Percentiles rank a stretch among this genome's conserved stretches.
Evolutionary conservation across 148 eudicot genomes (phyloP).

Genomic region (Beta vulgaris): DNA sequence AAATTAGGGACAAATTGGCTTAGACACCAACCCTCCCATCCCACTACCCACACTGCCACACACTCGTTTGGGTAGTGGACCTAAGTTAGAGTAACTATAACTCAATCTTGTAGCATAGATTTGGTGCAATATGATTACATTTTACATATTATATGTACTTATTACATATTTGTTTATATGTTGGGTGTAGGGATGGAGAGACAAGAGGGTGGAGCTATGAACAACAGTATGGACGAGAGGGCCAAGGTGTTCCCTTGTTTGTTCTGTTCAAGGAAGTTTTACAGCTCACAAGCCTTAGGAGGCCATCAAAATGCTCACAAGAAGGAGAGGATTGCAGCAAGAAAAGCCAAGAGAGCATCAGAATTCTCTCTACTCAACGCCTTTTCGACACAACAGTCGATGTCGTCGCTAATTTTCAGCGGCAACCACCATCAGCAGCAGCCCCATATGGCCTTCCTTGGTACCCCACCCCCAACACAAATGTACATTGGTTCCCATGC

Average conservation of each 20-base stretch:
- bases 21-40: background rate
- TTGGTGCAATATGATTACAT: background rate
- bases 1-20: background rate
- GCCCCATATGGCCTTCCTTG: conserved; percentile 37
- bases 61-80: too few relatives aligned
- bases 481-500: conserved; percentile 57
- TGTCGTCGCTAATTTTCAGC: conserved; percentile 37
- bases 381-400: conserved; percentile 25
- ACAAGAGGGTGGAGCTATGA: conserved; percentile 24
- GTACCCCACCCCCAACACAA: conserved; percentile 33
- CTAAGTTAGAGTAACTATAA: background rate
- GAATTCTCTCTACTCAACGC: conserved; percentile 28
- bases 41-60: too few relatives aligned
- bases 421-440: conserved; percentile 45
- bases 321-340: conserved; percentile 75
- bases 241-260: conserved; percentile 66
- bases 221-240: conserved; percentile 23
- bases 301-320: conserved; percentile 99
- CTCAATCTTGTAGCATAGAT: background rate
- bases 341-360: conserved; percentile 44
- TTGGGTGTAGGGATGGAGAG: conserved; percentile 41
- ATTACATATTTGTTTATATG: background rate
- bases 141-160: background rate
- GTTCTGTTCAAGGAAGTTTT: conserved; percentile 85
- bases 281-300: conserved; percentile 93